Percentiles rank a stretch among this genome's conserved stretches.
Conservation (phyloP, 352 stramenopile species). For the Phytophthora pini region DNA sequence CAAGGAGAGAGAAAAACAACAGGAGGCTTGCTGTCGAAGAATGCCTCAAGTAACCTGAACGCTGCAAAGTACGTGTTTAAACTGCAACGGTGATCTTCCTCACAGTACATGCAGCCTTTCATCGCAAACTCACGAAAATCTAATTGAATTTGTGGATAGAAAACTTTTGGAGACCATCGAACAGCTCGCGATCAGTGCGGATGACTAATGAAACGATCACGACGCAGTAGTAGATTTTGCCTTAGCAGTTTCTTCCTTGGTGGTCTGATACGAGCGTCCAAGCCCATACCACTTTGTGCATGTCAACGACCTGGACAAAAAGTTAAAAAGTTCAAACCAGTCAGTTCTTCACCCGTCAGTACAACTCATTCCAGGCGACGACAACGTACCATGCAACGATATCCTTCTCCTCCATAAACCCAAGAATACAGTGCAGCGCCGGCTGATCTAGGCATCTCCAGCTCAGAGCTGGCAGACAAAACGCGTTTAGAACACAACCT, state of each 20-base stretch:
- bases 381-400: slow-evolving; percentile 46
- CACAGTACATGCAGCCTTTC: not conserved
- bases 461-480: slow-evolving; percentile 42
- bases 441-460: slow-evolving; percentile 55
- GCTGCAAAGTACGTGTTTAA: slow-evolving; percentile 45
- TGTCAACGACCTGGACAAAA: slow-evolving; percentile 44
- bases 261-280: slow-evolving; percentile 34
- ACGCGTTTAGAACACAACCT: not conserved
- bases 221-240: slow-evolving; percentile 19
- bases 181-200: slow-evolving; percentile 32
- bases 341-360: not conserved
- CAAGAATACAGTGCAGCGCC: slow-evolving; percentile 37
- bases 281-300: slow-evolving; percentile 52
- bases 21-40: slow-evolving; percentile 36
- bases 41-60: slow-evolving; percentile 49
- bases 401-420: slow-evolving; percentile 38
- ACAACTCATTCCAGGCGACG: not conserved
- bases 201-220: slow-evolving; percentile 14
- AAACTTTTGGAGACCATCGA: slow-evolving; percentile 52
- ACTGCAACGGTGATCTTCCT: slow-evolving; percentile 3
- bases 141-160: slow-evolving; percentile 36
- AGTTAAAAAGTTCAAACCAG: not conserved
- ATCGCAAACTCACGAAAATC: slow-evolving; percentile 27
- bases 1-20: not conserved
- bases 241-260: slow-evolving; percentile 21